Evolutionary conservation across 2,329 filamentous ascomycete genomes (phyloP), one percentile per base, ranked within the genome.

Genomic region (Exophiala bonariae): DNA sequence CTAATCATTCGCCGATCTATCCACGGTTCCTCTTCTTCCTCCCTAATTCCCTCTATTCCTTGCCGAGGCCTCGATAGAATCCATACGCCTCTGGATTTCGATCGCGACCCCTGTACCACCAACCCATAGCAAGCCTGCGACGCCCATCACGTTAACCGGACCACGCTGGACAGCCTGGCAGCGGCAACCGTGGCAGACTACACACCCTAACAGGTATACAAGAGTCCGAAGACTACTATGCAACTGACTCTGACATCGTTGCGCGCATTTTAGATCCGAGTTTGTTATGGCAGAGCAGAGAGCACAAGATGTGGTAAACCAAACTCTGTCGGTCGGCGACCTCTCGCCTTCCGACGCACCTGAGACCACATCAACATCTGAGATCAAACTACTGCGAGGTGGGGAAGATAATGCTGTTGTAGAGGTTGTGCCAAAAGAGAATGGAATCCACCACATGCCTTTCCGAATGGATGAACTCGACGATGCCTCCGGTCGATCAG

Each of bases 271-370:
- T 78, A 75, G 68, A 67, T 67, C 72, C 68, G 69, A 73, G 68
- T 73, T 80, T 84, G 81, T 84, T 83, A 85, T 85, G 81, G 81
- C 81, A 83, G 81, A 83, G 80, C 78, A 81, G 79, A 79, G 72
- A 66, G 75, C 73, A 78, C 80, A 82, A 72, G 77, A 85, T 85
- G 81, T 83, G 81, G 81, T 84, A 82, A 81, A 81, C 75, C 76
- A 82, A 78, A 75, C 79, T 75, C 75, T 77, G 81, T 84, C 81
- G 80, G 75, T 80, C 73, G 79, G 79, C 76, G 78, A 75, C 67
- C 67, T 70, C 66, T 75, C 76, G 75, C 77, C 79, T 74, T 80
- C 80, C 79, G 81, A 81, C 80, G 79, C 75, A 72, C 74, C 76
- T 82, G 79, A 78, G 76, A 77, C 73, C 74, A 77, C 72, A 71